Base-by-base conservation (phyloP, 1,284 basidiomycete species). In the Microbotryum violaceum region DNA sequence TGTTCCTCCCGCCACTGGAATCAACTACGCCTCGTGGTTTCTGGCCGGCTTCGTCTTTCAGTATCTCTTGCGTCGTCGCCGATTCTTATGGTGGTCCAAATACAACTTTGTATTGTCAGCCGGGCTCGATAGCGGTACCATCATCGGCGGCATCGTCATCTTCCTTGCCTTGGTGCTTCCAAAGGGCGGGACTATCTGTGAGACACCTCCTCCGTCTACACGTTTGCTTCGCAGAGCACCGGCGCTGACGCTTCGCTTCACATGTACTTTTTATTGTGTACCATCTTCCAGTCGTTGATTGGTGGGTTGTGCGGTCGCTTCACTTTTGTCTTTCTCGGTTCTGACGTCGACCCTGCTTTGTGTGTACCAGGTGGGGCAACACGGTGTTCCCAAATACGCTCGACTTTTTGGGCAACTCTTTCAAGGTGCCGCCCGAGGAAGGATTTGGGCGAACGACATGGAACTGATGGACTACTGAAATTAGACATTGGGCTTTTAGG, bases 61-160 rank as follows among this genome's bases (percentile, higher is more conserved):
- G 74, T 97, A 87, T 76, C 75, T 87, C 60, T 79, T 96, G 42
- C 79, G 92, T 58, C 83, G 86, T 72, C 78, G 80, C 62, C 84
- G 86, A 72, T 96, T 96, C 76, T 77, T 79, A 0, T 97, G 93
- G 92, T 98, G 94, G 94, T 87, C 85, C 74, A 97, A 96, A 80
- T 91, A 88, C 76, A 91, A 91, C 74, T 91, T 91, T 77, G 80
- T 81, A 9, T 72, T 80, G 0, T 75, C 78, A 2, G 78, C 79
- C 1, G 81, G 76, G 0, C 62, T 82, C 47, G 80, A 81, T 62
- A 65, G 76, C 1, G 81, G 90, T 6, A 73, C 89, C 4, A 81
- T 88, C 31, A 74, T 91, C 23, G 81, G 82, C 42, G 79, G 85
- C 44, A 82, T 97, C 62, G 75, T 91, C 68, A 87, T 97, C 64